These are phyloP conservation scores for Mortierella polycephala DNA, from an alignment of 371 early-diverging fungal genomes.

Conservation along the genomic window DNA sequence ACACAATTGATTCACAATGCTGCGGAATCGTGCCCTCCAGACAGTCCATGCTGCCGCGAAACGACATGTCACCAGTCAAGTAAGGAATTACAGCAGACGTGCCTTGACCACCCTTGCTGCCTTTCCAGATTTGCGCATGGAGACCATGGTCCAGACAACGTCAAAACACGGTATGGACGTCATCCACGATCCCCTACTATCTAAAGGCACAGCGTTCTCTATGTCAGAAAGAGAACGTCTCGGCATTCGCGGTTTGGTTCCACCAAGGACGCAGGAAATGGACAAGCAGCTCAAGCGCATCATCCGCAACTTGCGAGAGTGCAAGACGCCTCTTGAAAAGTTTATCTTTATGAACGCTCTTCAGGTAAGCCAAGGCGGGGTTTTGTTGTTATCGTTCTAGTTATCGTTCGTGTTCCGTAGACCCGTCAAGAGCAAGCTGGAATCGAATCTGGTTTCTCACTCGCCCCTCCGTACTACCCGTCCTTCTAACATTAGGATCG, in stretches of 20 bases:
- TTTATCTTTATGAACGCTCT: constrained; percentile 61
- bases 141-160: constrained; percentile 67
- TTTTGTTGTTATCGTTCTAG: no score
- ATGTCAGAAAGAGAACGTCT: constrained; percentile 72
- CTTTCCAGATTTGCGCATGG: constrained; percentile 65
- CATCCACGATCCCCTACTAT: constrained; percentile 68
- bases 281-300: constrained; percentile 70
- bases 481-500: constrained; percentile 58
- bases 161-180: constrained; percentile 68
- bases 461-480: neutral
- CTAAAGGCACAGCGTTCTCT: constrained; percentile 74
- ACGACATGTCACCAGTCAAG: constrained; percentile 27
- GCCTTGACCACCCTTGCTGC: constrained; percentile 50
- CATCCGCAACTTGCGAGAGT: constrained; percentile 69
- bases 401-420: no score
- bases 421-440: no score
- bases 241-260: constrained; percentile 74
- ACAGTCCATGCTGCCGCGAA: constrained; percentile 44
- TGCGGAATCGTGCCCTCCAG: constrained; percentile 48
- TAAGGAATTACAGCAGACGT: constrained; percentile 46
- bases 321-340: constrained; percentile 67
- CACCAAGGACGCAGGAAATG: constrained; percentile 74
- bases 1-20: constrained; percentile 18
- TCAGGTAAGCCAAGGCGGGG: constrained; percentile 21
- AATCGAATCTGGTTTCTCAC: neutral